Conservation (phyloP, 2,329 filamentous ascomycete genomes). For the Colletotrichum chlorophyti region DNA sequence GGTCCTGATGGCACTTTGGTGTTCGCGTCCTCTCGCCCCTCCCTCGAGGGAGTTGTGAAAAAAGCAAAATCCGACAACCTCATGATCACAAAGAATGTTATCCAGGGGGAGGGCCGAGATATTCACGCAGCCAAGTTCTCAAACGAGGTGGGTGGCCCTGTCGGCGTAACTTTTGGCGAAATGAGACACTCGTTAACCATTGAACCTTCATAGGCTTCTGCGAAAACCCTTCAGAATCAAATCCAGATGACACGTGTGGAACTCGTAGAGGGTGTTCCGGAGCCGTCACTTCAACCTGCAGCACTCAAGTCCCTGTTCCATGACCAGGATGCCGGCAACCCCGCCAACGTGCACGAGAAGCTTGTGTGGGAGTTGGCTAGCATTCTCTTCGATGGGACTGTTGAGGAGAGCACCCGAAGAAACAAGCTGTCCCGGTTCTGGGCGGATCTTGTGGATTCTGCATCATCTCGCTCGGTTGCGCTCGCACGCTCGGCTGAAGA, state of each 20-base stretch:
- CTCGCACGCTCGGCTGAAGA: slow-evolving; percentile 75
- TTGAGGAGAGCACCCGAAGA: slow-evolving; percentile 54
- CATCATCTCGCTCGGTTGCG: slow-evolving; percentile 60
- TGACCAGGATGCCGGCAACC: slow-evolving; percentile 47
- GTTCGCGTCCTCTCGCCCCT: slow-evolving; percentile 48
- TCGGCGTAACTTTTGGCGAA: neutral
- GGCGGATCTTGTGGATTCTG: slow-evolving; percentile 69
- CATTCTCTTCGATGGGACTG: slow-evolving; percentile 78
- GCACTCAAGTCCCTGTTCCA: slow-evolving; percentile 48
- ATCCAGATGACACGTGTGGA: slow-evolving; percentile 61
- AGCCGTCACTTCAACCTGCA: slow-evolving; percentile 52
- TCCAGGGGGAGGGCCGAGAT: slow-evolving; percentile 70
- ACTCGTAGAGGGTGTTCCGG: slow-evolving; percentile 64
- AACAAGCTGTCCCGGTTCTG: slow-evolving; percentile 73
- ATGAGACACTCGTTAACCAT: slow-evolving; percentile 30
- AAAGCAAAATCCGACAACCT: slow-evolving; percentile 55
- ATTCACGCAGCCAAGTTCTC: slow-evolving; percentile 70
- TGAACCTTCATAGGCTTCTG: slow-evolving; percentile 55
- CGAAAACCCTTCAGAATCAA: slow-evolving; percentile 62
- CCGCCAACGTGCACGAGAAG: slow-evolving; percentile 67
- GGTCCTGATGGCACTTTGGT: slow-evolving; percentile 76
- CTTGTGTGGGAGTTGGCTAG: slow-evolving; percentile 86
- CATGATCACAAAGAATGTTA: slow-evolving; percentile 58
- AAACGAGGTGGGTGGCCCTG: slow-evolving; percentile 52
- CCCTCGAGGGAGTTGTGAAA: neutral